Conservation (phyloP, 2,329 filamentous ascomycete species). For the Cladosporium halotolerans region DNA sequence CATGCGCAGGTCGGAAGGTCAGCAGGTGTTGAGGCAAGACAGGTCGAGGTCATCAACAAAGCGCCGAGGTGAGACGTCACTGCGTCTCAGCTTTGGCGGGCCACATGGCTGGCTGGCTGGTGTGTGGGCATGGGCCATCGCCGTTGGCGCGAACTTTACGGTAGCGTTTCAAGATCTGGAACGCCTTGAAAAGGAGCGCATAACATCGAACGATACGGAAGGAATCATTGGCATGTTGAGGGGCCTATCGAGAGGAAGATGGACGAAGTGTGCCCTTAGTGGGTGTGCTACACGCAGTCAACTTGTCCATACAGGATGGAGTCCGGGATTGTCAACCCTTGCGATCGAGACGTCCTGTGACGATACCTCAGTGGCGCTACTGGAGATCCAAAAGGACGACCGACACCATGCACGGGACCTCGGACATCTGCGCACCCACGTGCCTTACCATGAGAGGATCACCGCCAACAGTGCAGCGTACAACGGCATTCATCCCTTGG, state of each 20-base stretch:
- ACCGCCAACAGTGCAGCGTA: conserved; percentile 72
- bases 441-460: conserved; percentile 70
- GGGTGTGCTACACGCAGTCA: not conserved
- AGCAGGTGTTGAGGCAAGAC: not conserved
- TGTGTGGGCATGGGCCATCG: no score
- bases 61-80: conserved; percentile 1
- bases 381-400: conserved; percentile 46
- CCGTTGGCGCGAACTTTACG: not conserved
- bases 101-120: no score
- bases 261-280: not conserved
- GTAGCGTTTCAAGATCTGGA: not conserved
- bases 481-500: conserved; percentile 72
- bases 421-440: conserved; percentile 9
- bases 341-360: conserved; percentile 86
- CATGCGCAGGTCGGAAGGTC: not conserved
- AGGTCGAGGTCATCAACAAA: not conserved
- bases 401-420: not conserved
- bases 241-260: not conserved
- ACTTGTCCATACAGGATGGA: not conserved
- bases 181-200: not conserved
- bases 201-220: not conserved
- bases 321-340: conserved; percentile 43
- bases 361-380: conserved; percentile 81
- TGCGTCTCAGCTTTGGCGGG: not conserved
- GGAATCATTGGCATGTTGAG: not conserved